Conservation (phyloP, 495 filamentous ascomycete species). For the Bathelium albidoporum region DNA sequence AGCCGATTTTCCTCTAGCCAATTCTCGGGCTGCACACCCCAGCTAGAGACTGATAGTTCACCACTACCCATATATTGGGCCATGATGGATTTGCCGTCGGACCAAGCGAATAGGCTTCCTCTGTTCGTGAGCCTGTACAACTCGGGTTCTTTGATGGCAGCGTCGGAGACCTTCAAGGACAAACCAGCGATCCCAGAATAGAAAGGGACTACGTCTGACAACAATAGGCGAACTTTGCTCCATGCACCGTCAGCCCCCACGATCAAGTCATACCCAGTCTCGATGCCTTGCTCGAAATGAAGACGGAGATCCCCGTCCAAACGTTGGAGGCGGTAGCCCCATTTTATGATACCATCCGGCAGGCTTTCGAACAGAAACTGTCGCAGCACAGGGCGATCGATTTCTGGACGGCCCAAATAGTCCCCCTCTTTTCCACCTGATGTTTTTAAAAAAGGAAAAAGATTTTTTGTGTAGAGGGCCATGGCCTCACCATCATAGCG, state of each 20-base stretch:
- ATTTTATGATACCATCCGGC: slow-evolving; percentile 26
- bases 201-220: slow-evolving; percentile 39
- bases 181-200: slow-evolving; percentile 38
- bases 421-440: slow-evolving; percentile 5
- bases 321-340: slow-evolving; percentile 16
- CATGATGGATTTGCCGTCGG: slow-evolving; percentile 26
- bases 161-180: slow-evolving; percentile 21
- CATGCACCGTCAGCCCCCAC: slow-evolving; percentile 56
- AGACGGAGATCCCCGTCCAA: slow-evolving; percentile 12
- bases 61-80: slow-evolving; percentile 41
- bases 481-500: slow-evolving; percentile 44
- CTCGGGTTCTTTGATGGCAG: slow-evolving; percentile 23
- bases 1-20: slow-evolving; percentile 33
- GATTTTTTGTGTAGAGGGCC: slow-evolving; percentile 29
- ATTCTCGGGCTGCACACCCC: slow-evolving; percentile 27
- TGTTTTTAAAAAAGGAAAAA: slow-evolving; percentile 11
- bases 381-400: slow-evolving; percentile 36
- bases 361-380: slow-evolving; percentile 35
- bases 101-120: slow-evolving; percentile 37
- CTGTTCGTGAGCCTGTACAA: slow-evolving; percentile 34
- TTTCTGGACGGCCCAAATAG: slow-evolving; percentile 22
- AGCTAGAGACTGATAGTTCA: slow-evolving; percentile 25
- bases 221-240: slow-evolving; percentile 39
- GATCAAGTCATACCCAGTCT: slow-evolving; percentile 41
- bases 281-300: slow-evolving; percentile 23